phyloP scores from a whole-genome alignment of 2,329 filamentous ascomycete genomes.

The Elsinoe batatas region DNA sequence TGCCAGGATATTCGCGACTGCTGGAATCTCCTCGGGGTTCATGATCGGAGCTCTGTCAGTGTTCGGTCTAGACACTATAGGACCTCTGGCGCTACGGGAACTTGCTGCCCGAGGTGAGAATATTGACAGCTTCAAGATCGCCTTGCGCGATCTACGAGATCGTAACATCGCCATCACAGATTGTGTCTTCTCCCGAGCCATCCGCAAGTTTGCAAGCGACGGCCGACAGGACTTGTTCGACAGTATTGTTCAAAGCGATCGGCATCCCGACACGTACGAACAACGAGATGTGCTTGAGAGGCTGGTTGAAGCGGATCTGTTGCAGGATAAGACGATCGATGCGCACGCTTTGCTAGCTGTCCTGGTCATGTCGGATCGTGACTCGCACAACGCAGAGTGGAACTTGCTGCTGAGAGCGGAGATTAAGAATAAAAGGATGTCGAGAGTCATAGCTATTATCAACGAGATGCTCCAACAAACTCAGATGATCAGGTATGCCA shows the following conservation, averaged over 20 bases:
- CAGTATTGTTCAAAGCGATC: slow-evolving; percentile 48
- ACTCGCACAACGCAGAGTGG: slow-evolving; percentile 29
- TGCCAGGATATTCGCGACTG: slow-evolving; percentile 72
- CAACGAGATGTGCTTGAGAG: slow-evolving; percentile 37
- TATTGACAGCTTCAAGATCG: slow-evolving; percentile 45
- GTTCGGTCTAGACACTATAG: slow-evolving; percentile 62
- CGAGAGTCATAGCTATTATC: slow-evolving; percentile 28
- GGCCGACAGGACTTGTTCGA: slow-evolving; percentile 45
- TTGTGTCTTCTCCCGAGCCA: slow-evolving; percentile 54
- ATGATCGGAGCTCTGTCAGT: slow-evolving; percentile 60
- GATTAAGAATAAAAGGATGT: slow-evolving; percentile 22
- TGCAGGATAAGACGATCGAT: neutral
- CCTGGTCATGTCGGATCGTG: slow-evolving; percentile 38
- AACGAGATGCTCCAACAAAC: slow-evolving; percentile 42
- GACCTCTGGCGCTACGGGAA: slow-evolving; percentile 66
- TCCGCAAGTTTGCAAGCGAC: slow-evolving; percentile 53
- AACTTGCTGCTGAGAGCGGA: slow-evolving; percentile 40
- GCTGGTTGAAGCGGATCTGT: slow-evolving; percentile 33
- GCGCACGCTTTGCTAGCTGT: slow-evolving; percentile 31
- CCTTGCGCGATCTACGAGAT: slow-evolving; percentile 51
- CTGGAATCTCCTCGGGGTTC: slow-evolving; percentile 61
- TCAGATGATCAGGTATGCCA: slow-evolving; percentile 34
- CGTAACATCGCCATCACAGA: slow-evolving; percentile 53
- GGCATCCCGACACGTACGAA: slow-evolving; percentile 55
- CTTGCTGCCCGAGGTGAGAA: slow-evolving; percentile 58